Percentiles rank a stretch among this genome's conserved stretches.
These are phyloP conservation scores for Berberis thunbergii DNA, from an alignment of 164 flowering plant species.

Conservation along the genomic window DNA sequence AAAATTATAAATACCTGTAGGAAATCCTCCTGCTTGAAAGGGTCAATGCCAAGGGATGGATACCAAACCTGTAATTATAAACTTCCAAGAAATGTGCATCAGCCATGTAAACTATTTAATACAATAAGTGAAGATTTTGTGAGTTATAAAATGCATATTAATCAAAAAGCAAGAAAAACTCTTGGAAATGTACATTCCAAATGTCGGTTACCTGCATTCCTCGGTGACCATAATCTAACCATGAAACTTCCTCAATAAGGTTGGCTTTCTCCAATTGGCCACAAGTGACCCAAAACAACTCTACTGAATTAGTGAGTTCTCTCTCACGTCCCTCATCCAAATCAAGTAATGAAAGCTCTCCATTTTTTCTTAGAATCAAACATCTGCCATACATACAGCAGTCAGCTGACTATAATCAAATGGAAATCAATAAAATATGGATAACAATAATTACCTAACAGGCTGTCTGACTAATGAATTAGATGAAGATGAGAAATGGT, in stretches of 20 bases:
- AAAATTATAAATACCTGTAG: slow-evolving; percentile 56
- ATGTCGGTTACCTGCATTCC: slow-evolving; percentile 89
- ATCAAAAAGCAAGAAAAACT: background rate
- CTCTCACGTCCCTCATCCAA: slow-evolving; percentile 93
- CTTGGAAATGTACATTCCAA: slow-evolving; percentile 5
- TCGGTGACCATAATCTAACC: slow-evolving; percentile 92
- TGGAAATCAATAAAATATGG: slow-evolving; percentile 1
- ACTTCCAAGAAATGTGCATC: slow-evolving; percentile 45
- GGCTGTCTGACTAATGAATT: slow-evolving; percentile 48
- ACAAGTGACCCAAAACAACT: slow-evolving; percentile 96
- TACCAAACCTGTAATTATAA: slow-evolving; percentile 85
- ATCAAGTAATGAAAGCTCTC: slow-evolving; percentile 94
- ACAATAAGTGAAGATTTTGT: background rate
- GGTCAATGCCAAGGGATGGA: slow-evolving; percentile 88
- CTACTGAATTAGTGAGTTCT: slow-evolving; percentile 88
- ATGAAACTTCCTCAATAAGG: slow-evolving; percentile 91
- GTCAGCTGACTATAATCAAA: slow-evolving; percentile 9
- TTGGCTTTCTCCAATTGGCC: slow-evolving; percentile 81
- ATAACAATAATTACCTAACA: slow-evolving; percentile 38
- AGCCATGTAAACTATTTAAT: slow-evolving; percentile 28
- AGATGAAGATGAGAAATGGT: slow-evolving; percentile 28
- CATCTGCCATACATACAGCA: slow-evolving; percentile 42
- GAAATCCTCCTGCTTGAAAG: slow-evolving; percentile 93
- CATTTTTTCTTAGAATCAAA: slow-evolving; percentile 75
- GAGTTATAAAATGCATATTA: background rate